A percentile compares a stretch with the other conserved stretches of the same genome.
These are phyloP conservation scores for Yamagishiella unicocca DNA, from an alignment of 139 green algal genomes.

Conservation along the genomic window DNA sequence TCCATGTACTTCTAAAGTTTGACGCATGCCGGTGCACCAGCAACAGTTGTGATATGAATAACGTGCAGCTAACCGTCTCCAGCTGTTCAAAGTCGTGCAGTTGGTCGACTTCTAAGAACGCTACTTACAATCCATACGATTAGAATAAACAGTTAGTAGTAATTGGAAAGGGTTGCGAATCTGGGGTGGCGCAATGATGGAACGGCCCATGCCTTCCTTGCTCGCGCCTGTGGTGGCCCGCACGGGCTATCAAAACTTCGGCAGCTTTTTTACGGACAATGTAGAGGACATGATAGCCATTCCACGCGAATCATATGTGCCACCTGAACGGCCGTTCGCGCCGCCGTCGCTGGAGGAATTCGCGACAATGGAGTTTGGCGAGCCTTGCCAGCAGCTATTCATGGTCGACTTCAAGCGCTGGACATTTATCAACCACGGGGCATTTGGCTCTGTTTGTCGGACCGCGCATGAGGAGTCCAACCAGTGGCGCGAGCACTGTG, in stretches of 20 bases:
- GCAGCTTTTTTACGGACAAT: constrained; percentile 67
- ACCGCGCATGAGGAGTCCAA: constrained; percentile 59
- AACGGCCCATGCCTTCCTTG: too few species aligned
- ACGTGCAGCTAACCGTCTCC: too few species aligned
- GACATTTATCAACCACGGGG: constrained; percentile 80
- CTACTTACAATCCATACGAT: too few species aligned
- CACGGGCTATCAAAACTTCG: constrained; percentile 69
- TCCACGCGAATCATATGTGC: constrained; percentile 19
- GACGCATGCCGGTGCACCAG: too few species aligned
- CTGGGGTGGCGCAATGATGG: too few species aligned
- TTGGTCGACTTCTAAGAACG: too few species aligned
- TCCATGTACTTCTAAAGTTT: too few species aligned
- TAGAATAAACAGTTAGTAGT: too few species aligned
- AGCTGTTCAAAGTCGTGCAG: too few species aligned
- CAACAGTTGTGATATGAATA: too few species aligned
- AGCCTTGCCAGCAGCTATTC: constrained; percentile 58
- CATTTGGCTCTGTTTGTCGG: constrained; percentile 69
- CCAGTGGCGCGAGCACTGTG: constrained; percentile 72
- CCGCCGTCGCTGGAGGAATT: neutral
- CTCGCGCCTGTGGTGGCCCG: neutral
- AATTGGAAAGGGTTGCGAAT: too few species aligned
- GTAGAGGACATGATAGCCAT: constrained; percentile 66
- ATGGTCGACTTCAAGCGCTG: constrained; percentile 70
- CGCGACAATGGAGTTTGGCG: constrained; percentile 35
- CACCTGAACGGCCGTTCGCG: constrained; percentile 36